Evolutionary conservation across 164 flowering plant species (phyloP), one percentile per base, ranked within the genome.

Genomic region (Tetracentron sinense): DNA sequence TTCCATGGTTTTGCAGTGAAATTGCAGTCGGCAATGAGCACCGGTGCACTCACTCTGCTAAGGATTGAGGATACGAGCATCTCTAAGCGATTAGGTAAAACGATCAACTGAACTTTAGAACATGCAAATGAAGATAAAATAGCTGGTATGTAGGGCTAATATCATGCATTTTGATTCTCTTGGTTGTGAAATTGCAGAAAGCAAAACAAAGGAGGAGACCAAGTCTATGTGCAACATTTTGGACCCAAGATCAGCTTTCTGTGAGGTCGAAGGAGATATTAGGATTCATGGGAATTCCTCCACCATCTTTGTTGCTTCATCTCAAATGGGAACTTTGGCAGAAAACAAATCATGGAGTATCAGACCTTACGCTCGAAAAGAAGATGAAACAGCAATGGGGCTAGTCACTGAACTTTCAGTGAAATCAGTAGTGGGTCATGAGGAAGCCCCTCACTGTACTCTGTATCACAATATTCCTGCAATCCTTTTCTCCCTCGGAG

Each of bases 341-440:
- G 58, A 53, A 50, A 80, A 79, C 17, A 61, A 19, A 25, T 77
- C 84, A 19, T 80, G 83, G 87, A 62, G n/a, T 14, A 73, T 84
- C 49, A 78, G 69, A 46, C 97, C 96, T 35, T 92, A 92, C 49
- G 83, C 85, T 20, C 72, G 96, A 35, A 87, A 87, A 65, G 61
- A 29, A 2, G 87, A 85, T 28, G 4, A 4, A 14, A 19, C 33
- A 0, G 93, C 89, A 0, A 81, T 86, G 89, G 35, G 50, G 0
- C 0, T 5, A 0, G 80, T 81, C 4, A 70, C 42, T 3, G 66
- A 77, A 29, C 71, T 85, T 61, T 54, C 73, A 0, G 58, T 90
- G 28, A 76, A 72, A 64, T n/a, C 61, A 16, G 55, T 47, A 1
- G 20, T 2, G n/a, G n/a, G n/a, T n/a, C 26, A 21, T 26, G 61